phyloP scores from a whole-genome alignment of 2,329 filamentous ascomycete species.

The Pyricularia sp. region DNA sequence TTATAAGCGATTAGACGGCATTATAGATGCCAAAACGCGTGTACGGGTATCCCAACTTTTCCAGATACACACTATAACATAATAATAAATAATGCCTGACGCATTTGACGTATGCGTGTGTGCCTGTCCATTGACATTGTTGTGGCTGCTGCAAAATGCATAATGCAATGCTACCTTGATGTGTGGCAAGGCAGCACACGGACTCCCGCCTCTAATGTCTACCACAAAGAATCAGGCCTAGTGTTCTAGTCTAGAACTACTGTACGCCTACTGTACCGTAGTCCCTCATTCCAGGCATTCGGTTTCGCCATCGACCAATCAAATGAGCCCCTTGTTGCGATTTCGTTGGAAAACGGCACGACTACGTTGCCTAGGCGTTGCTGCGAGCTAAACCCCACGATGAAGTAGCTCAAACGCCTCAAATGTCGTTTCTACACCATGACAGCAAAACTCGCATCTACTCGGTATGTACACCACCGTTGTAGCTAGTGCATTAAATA shows the following conservation, averaged over 20 bases:
- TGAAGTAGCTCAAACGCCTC: not conserved
- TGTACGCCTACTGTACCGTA: too few species aligned
- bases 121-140: not conserved
- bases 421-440: not conserved
- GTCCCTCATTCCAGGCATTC: not conserved
- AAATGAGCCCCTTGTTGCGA: not conserved
- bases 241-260: not conserved
- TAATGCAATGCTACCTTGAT: too few species aligned
- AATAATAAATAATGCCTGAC: not conserved
- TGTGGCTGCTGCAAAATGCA: not conserved
- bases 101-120: not conserved
- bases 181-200: not conserved
- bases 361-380: not conserved
- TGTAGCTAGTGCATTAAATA: not conserved
- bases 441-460: not conserved
- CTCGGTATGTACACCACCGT: not conserved
- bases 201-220: not conserved
- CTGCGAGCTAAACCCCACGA: not conserved
- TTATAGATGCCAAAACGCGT: too few species aligned
- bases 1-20: not conserved
- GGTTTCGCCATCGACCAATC: not conserved
- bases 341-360: not conserved
- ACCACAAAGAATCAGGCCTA: not conserved
- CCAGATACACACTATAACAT: too few species aligned
- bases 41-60: too few species aligned